These are phyloP conservation scores for Coelastrella sp. DNA, from an alignment of 139 green algal genomes.

Conservation along the genomic window DNA sequence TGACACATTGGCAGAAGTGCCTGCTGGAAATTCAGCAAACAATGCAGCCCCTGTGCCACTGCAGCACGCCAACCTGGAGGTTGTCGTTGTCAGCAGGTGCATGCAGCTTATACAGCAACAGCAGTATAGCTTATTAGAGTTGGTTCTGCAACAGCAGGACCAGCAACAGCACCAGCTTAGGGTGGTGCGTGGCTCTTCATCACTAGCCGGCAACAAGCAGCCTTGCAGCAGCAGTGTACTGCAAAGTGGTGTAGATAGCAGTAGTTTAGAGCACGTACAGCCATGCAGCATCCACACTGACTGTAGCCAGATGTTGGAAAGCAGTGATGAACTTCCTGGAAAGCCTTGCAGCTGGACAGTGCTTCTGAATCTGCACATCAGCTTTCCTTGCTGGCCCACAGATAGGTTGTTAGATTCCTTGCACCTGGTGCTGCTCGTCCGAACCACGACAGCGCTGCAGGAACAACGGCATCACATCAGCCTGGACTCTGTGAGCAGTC, in stretches of 20 bases:
- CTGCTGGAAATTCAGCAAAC: too few species aligned
- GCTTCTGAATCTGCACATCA: background rate
- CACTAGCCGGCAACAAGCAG: background rate
- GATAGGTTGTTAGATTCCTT: background rate
- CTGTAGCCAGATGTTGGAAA: background rate
- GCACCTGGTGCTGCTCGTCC: background rate
- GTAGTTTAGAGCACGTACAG: too few species aligned
- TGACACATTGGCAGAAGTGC: too few species aligned
- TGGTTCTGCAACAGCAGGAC: conserved; percentile 10
- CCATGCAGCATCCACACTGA: background rate
- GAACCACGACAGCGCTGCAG: background rate
- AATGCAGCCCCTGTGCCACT: too few species aligned
- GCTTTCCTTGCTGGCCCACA: background rate
- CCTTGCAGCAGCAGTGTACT: background rate
- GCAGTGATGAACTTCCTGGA: background rate
- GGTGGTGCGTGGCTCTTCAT: background rate
- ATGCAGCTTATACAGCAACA: conserved; percentile 7
- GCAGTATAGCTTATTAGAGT: conserved; percentile 17
- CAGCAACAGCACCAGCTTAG: background rate
- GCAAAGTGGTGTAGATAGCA: too few species aligned
- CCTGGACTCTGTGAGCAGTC: background rate
- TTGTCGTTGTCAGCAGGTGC: background rate
- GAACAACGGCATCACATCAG: background rate
- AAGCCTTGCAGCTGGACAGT: background rate
- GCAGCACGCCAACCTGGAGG: background rate